Evolutionary conservation across 2,329 filamentous ascomycete species (phyloP).

Genomic region (Fusarium poae): DNA sequence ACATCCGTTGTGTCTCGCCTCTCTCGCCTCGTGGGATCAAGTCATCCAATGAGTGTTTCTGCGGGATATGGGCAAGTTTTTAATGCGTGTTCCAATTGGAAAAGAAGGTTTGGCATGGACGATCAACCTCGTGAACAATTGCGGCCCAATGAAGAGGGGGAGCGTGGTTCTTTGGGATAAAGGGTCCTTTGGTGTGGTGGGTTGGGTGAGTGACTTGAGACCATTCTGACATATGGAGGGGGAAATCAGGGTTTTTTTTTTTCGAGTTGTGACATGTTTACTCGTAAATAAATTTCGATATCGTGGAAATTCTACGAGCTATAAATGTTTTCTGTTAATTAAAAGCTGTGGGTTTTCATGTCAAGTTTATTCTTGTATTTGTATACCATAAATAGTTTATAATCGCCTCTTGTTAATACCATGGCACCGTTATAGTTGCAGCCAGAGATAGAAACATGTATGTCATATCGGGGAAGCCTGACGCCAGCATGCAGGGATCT

Average conservation of each 20-base stretch:
- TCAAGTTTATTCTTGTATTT: not conserved
- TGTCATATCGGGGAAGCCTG: slow-evolving; percentile 30
- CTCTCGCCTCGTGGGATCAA: slow-evolving; percentile 14
- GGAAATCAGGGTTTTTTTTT: slow-evolving; percentile 22
- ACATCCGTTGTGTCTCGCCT: slow-evolving; percentile 10
- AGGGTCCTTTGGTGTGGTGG: slow-evolving; percentile 41
- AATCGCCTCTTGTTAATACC: slow-evolving; percentile 19
- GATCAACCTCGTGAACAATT: slow-evolving; percentile 36
- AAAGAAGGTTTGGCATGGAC: slow-evolving; percentile 6
- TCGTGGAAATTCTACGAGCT: not conserved
- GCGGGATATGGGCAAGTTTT: not conserved
- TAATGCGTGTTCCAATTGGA: slow-evolving; percentile 20
- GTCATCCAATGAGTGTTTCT: slow-evolving; percentile 5
- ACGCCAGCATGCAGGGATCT: slow-evolving; percentile 43
- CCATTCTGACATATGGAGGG: not conserved
- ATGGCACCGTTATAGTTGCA: slow-evolving; percentile 13
- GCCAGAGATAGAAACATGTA: slow-evolving; percentile 11
- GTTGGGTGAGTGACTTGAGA: slow-evolving; percentile 41
- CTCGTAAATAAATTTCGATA: not conserved
- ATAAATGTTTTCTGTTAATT: not conserved
- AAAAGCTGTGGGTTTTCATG: not conserved
- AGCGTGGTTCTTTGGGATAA: slow-evolving; percentile 18
- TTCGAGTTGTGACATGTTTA: slow-evolving; percentile 8
- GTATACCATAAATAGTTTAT: slow-evolving; percentile 22
- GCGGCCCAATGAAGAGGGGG: slow-evolving; percentile 45